Base-by-base conservation (phyloP, 257 asterid species). In the Parsonsia alboflavescens region DNA sequence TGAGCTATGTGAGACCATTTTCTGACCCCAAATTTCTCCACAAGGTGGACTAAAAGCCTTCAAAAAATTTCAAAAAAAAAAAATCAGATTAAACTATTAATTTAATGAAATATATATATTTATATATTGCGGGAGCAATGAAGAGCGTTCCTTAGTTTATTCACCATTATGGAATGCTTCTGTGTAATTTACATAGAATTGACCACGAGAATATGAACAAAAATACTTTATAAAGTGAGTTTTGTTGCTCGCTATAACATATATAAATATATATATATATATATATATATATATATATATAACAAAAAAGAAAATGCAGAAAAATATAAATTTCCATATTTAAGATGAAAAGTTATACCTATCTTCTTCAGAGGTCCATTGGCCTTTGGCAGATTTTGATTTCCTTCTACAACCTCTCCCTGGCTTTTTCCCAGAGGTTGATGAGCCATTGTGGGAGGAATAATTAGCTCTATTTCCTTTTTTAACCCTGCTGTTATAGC, bases 1-100 rank as follows among this genome's bases (percentile, higher is more conserved):
- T 88, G 93, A 19, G 97, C 97, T 11, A 93, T 93, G 24, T 86
- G 81, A 39, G 97, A 89, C 98, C 98, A 93, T 80, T 91, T 93
- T 69, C 90, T 80, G 75, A 87, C 84, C 52, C 98, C 98, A 82
- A 80, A 83, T 70, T 84, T 90, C 85, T 89, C 93, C 76, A 93
- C 97, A 75, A 89, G 74, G 69, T 83, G 79, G 48, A 87, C 80
- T 87, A 91, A 76, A n/a, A 88, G 13, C 74, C 97, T 93, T 78
- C 74, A 78, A 26, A 67, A 0, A 19, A 19, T n/a, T n/a, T n/a
- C n/a, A 53, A 54, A n/a, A 15, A 28, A 70, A 52, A 56, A 4
- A 36, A 24, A 48, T 4, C 56, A 10, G 17, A 46, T 49, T 10
- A 28, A 24, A 1, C 17, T 7, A 52, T 42, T 7, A 33, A 33